Percentiles rank a stretch among this genome's conserved stretches.
Evolutionary conservation across 345 rosid genomes (phyloP).

Genomic region (Durio zibethinus): DNA sequence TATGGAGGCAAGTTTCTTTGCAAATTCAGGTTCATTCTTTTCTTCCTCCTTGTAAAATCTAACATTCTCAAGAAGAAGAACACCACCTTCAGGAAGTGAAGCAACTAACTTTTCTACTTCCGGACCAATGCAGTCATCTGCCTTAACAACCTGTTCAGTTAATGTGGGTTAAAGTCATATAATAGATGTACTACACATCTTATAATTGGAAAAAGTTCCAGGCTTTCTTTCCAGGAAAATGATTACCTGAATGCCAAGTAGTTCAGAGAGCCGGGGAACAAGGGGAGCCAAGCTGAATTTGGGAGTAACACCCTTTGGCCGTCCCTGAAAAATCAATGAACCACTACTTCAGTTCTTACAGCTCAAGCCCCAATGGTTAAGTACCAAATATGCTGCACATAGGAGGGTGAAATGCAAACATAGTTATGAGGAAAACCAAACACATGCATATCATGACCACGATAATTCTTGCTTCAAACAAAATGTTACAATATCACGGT

Average conservation of each 20-base stretch:
- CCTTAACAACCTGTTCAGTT: constrained; percentile 57
- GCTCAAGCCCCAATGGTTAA: background rate
- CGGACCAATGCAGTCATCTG: constrained; percentile 89
- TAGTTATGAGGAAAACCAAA: background rate
- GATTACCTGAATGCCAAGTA: constrained; percentile 78
- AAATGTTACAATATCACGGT: background rate
- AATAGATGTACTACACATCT: background rate
- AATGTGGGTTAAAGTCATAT: background rate
- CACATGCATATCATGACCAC: background rate
- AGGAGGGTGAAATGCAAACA: background rate
- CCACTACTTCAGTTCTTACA: background rate
- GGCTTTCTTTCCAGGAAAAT: background rate
- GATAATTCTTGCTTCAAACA: background rate
- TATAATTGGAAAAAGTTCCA: background rate
- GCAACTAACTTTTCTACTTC: constrained; percentile 82
- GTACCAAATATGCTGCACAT: too few species aligned
- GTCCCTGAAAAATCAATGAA: constrained; percentile 52
- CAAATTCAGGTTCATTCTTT: constrained; percentile 88
- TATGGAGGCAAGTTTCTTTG: constrained; percentile 87
- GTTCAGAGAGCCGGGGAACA: constrained; percentile 77
- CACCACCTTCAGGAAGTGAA: constrained; percentile 83
- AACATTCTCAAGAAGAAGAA: constrained; percentile 86
- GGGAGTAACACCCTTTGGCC: constrained; percentile 91
- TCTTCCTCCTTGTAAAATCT: constrained; percentile 94
- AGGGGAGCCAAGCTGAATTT: constrained; percentile 91